Evolutionary conservation across 257 asterid genomes (phyloP).

Genomic region (Primulina tabacum): DNA sequence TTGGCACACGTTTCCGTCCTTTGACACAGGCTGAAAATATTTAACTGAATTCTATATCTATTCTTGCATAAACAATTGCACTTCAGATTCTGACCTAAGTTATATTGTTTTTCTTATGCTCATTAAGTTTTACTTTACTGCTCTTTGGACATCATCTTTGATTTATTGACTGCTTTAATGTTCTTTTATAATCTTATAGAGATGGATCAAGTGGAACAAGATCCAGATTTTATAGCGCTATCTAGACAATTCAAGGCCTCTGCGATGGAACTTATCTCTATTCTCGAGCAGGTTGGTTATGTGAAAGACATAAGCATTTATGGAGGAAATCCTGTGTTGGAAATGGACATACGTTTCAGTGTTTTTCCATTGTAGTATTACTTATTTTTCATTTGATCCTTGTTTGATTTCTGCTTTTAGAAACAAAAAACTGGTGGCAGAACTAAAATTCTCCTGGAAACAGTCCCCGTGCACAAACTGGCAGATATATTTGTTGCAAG

Average conservation of each 20-base stretch:
- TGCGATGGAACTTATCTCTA: slow-evolving; percentile 91
- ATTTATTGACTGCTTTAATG: slow-evolving; percentile 26
- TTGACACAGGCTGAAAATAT: slow-evolving; percentile 14
- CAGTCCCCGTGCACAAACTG: slow-evolving; percentile 93
- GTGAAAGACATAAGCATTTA: slow-evolving; percentile 16
- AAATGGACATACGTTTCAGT: slow-evolving; percentile 16
- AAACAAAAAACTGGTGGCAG: slow-evolving; percentile 96
- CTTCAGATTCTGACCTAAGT: slow-evolving; percentile 3
- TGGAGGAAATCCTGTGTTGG: slow-evolving; percentile 7
- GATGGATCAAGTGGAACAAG: slow-evolving; percentile 95
- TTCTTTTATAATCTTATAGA: slow-evolving; percentile 46
- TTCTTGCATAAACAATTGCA: slow-evolving; percentile 17
- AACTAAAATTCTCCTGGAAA: slow-evolving; percentile 92
- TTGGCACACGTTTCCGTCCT: slow-evolving; percentile 9
- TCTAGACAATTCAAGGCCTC: slow-evolving; percentile 95
- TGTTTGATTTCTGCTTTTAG: slow-evolving; percentile 41
- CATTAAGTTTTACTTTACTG: slow-evolving; percentile 19
- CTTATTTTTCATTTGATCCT: slow-evolving; percentile 18
- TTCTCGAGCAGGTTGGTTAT: slow-evolving; percentile 80
- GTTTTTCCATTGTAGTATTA: slow-evolving; percentile 4
- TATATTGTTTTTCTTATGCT: slow-evolving; percentile 19
- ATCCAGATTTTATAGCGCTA: slow-evolving; percentile 80
- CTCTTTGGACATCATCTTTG: slow-evolving; percentile 18
- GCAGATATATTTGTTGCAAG: slow-evolving; percentile 99
- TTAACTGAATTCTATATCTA: slow-evolving; percentile 6